These are phyloP conservation scores for Rhododendron simsii DNA, from an alignment of 148 eudicot species.

Conservation along the genomic window DNA sequence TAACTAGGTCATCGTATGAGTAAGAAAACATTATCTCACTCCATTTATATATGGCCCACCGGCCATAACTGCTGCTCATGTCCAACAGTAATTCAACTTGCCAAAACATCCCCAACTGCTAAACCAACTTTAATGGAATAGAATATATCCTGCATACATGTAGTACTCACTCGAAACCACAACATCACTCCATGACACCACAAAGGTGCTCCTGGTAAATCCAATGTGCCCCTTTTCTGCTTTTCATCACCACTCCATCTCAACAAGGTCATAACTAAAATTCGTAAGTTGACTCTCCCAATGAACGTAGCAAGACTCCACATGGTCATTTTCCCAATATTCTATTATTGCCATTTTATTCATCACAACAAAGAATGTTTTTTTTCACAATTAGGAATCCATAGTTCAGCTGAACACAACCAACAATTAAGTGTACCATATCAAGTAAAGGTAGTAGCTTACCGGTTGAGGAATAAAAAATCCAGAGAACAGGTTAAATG, in stretches of 20 bases:
- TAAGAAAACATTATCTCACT: neutral
- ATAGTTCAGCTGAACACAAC: neutral
- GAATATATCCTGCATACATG: neutral
- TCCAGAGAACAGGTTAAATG: neutral
- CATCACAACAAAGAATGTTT: neutral
- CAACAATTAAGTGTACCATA: neutral
- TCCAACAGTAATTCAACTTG: no score
- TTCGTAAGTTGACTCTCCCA: neutral
- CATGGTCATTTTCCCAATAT: neutral
- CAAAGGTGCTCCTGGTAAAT: neutral
- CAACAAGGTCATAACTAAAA: neutral
- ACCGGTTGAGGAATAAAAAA: neutral
- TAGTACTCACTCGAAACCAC: neutral
- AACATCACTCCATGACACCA: neutral
- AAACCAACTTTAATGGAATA: neutral
- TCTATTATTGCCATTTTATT: neutral
- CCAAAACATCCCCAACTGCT: neutral
- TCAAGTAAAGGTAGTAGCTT: neutral
- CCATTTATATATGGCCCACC: neutral
- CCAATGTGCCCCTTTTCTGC: neutral
- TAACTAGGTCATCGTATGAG: neutral
- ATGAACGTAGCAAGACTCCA: neutral
- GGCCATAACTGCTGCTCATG: no score
- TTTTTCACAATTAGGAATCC: neutral
- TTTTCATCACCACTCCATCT: neutral